Conservation (phyloP, 768 basidiomycete genomes). For the Amanita subjunquillea region DNA sequence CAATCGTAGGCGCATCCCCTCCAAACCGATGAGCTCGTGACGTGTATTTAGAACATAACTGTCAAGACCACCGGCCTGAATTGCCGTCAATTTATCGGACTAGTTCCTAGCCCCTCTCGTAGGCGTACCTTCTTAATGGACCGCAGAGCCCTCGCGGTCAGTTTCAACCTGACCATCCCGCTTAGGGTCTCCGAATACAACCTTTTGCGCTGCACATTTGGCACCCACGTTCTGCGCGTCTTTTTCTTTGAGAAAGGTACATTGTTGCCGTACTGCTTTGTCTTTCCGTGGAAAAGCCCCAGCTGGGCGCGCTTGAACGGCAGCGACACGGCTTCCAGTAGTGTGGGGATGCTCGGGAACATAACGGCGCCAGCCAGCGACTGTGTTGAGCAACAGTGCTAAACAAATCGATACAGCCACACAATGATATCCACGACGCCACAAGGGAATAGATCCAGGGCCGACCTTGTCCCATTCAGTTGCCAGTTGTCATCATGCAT, state of each 20-base stretch:
- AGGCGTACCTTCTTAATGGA: slow-evolving; percentile 71
- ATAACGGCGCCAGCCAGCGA: slow-evolving; percentile 5
- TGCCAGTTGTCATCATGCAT: no score
- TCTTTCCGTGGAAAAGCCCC: slow-evolving; percentile 78
- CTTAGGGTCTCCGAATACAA: slow-evolving; percentile 58
- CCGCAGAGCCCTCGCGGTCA: slow-evolving; percentile 67
- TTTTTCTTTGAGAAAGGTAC: slow-evolving; percentile 85
- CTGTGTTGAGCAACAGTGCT: neutral
- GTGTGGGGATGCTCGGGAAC: slow-evolving; percentile 18
- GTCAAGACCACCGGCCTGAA: slow-evolving; percentile 61
- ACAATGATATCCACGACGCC: no score
- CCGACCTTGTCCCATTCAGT: no score
- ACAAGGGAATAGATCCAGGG: no score
- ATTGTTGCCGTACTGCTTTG: slow-evolving; percentile 76
- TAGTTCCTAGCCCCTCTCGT: no score
- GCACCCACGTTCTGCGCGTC: slow-evolving; percentile 81
- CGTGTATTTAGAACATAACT: slow-evolving; percentile 48
- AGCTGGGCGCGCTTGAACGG: slow-evolving; percentile 76
- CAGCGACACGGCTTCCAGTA: slow-evolving; percentile 36
- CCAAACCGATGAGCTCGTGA: slow-evolving; percentile 25
- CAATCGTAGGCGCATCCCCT: slow-evolving; percentile 31
- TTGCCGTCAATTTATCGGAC: neutral
- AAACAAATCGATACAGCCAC: slow-evolving; percentile 3
- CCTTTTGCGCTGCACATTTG: slow-evolving; percentile 75
- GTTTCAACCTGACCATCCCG: slow-evolving; percentile 47